Evolutionary conservation across 768 basidiomycete species (phyloP).

Genomic region (Mycena haematopus): DNA sequence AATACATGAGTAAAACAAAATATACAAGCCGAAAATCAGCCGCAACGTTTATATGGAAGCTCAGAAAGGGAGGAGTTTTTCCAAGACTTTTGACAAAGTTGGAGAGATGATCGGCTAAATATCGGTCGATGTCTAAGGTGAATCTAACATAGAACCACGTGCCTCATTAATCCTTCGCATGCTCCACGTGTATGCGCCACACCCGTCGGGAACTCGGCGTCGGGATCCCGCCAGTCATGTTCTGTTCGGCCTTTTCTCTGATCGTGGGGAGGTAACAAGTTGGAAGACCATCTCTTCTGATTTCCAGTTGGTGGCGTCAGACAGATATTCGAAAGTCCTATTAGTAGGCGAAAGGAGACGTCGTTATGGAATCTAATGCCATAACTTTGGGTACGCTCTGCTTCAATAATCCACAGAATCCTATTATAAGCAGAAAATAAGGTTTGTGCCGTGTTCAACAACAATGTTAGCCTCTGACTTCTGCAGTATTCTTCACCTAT

Average conservation of each 20-base stretch:
- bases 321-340: not conserved
- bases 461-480: not conserved
- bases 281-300: not conserved
- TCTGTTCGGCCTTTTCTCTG: not conserved
- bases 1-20: not conserved
- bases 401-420: not conserved
- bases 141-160: slow-evolving; percentile 8
- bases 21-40: not conserved
- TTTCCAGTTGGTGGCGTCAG: slow-evolving; percentile 3
- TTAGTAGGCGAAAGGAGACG: slow-evolving; percentile 14
- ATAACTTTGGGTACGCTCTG: not conserved
- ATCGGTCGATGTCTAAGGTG: not conserved
- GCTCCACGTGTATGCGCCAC: slow-evolving; percentile 2
- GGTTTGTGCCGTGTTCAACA: not conserved
- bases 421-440: not conserved
- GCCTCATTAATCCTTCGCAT: not conserved
- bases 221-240: not conserved
- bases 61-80: not conserved
- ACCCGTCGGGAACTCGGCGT: not conserved
- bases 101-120: slow-evolving; percentile 8
- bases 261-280: not conserved
- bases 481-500: no score
- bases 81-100: not conserved
- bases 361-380: slow-evolving; percentile 26
- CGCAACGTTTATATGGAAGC: not conserved